These are phyloP conservation scores for Carex sylvatica DNA, from an alignment of 202 grass and related monocot genomes.

Conservation along the genomic window DNA sequence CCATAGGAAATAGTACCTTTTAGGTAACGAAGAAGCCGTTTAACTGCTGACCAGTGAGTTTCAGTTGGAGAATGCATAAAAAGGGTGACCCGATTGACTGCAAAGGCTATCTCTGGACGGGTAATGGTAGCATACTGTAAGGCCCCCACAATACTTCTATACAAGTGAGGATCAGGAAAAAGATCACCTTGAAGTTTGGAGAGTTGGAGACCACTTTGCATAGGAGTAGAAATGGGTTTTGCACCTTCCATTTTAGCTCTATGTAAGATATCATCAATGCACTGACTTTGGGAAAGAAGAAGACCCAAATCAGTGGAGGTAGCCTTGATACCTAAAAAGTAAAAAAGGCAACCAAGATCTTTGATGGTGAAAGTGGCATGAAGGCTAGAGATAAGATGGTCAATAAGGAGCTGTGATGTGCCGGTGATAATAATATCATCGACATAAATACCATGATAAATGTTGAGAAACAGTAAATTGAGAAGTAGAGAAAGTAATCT, in stretches of 20 bases:
- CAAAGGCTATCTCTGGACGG: no score
- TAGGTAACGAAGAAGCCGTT: not conserved
- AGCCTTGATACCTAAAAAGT: not conserved
- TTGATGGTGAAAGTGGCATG: not conserved
- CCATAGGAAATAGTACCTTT: not conserved
- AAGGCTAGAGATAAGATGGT: no score
- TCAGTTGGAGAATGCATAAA: not conserved
- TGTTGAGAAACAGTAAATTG: not conserved
- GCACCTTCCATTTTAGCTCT: not conserved
- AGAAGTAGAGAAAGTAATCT: no score
- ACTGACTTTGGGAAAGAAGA: not conserved
- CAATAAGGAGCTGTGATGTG: not conserved
- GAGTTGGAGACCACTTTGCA: not conserved
- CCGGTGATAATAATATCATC: not conserved
- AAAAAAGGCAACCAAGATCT: not conserved
- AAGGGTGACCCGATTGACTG: not conserved
- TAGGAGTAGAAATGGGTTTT: not conserved
- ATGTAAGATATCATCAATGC: not conserved
- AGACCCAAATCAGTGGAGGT: fast-evolving
- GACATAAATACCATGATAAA: not conserved
- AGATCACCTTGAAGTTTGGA: no score
- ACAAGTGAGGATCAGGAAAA: no score
- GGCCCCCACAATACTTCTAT: no score
- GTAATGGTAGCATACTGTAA: no score
- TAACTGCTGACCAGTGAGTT: not conserved